Percentiles rank a stretch among this genome's conserved stretches.
Conservation (phyloP, 768 basidiomycete species). For the Rhodotorula paludigena region DNA sequence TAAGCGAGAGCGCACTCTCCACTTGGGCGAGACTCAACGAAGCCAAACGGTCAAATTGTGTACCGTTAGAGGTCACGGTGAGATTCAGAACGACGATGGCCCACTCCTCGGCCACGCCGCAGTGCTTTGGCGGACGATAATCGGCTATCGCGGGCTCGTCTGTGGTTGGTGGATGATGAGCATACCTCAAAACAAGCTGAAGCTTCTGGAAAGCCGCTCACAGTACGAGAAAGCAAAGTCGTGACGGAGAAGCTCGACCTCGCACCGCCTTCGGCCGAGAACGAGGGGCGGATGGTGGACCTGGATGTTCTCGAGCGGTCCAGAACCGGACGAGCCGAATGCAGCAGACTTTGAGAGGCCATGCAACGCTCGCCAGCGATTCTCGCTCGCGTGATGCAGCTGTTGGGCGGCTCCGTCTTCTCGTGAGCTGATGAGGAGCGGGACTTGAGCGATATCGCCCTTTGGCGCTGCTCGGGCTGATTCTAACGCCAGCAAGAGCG, state of each 20-base stretch:
- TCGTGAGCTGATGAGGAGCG: too few relatives aligned
- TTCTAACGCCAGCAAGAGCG: too few relatives aligned
- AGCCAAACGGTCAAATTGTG: slow-evolving; percentile 18
- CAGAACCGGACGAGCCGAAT: too few relatives aligned
- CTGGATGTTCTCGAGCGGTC: slow-evolving; percentile 14
- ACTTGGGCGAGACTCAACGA: slow-evolving; percentile 11
- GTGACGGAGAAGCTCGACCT: slow-evolving; percentile 1
- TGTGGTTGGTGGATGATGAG: not conserved
- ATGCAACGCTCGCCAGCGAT: too few relatives aligned
- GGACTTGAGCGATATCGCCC: too few relatives aligned
- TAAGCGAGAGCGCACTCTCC: not conserved
- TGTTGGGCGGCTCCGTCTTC: too few relatives aligned
- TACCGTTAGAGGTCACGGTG: slow-evolving; percentile 20
- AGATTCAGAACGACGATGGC: slow-evolving; percentile 14
- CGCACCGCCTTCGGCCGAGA: not conserved
- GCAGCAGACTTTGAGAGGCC: not conserved
- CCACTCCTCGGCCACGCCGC: not conserved
- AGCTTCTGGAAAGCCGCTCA: not conserved
- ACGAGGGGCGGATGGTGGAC: slow-evolving; percentile 14
- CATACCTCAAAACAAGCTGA: too few relatives aligned
- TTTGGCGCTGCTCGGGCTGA: too few relatives aligned
- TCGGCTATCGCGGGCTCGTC: slow-evolving; percentile 6
- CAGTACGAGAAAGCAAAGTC: slow-evolving; percentile 17
- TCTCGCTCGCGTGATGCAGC: too few relatives aligned
- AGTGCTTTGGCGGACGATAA: slow-evolving; percentile 1